A percentile compares a stretch with the other conserved stretches of the same genome.
Conservation (phyloP, 2,329 filamentous ascomycete genomes). For the Ampelomyces quisqualis region DNA sequence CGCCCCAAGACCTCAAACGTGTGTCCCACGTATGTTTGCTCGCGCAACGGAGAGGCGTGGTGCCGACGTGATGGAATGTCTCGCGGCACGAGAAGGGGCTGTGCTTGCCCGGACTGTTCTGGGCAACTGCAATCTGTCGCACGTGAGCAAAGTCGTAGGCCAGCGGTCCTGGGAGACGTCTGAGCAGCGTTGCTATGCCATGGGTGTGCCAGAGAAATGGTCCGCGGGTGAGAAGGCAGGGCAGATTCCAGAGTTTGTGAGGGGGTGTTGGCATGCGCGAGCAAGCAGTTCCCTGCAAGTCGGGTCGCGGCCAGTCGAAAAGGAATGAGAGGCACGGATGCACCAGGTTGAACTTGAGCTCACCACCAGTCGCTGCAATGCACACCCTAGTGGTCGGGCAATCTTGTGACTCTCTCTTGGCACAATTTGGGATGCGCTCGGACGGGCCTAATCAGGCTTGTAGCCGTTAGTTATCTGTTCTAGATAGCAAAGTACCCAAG, state of each 20-base stretch:
- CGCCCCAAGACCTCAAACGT: constrained; percentile 7
- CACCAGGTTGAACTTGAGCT: too few species aligned
- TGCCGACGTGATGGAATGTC: constrained; percentile 10
- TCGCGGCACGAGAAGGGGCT: constrained; percentile 12
- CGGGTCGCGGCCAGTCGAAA: constrained; percentile 21
- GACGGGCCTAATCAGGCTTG: constrained; percentile 15
- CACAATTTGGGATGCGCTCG: constrained; percentile 14
- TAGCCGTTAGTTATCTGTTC: constrained; percentile 1
- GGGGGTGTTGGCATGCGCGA: constrained; percentile 32
- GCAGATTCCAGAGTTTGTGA: constrained; percentile 17
- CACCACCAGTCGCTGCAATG: constrained; percentile 21
- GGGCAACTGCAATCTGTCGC: neutral
- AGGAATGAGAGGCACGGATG: constrained; percentile 8
- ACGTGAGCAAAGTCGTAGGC: constrained; percentile 6
- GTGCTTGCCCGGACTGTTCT: neutral
- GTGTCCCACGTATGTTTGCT: neutral
- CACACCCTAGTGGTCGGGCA: constrained; percentile 16
- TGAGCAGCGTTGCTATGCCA: constrained; percentile 16
- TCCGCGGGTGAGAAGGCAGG: constrained; percentile 18
- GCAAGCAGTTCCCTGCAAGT: constrained; percentile 30
- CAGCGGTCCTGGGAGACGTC: constrained; percentile 8
- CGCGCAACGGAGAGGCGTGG: neutral
- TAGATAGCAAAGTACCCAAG: neutral
- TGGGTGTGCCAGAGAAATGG: constrained; percentile 11
- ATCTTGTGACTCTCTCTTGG: constrained; percentile 31